Base-by-base conservation (phyloP, 768 basidiomycete species). In the Lentinula detonsa region DNA sequence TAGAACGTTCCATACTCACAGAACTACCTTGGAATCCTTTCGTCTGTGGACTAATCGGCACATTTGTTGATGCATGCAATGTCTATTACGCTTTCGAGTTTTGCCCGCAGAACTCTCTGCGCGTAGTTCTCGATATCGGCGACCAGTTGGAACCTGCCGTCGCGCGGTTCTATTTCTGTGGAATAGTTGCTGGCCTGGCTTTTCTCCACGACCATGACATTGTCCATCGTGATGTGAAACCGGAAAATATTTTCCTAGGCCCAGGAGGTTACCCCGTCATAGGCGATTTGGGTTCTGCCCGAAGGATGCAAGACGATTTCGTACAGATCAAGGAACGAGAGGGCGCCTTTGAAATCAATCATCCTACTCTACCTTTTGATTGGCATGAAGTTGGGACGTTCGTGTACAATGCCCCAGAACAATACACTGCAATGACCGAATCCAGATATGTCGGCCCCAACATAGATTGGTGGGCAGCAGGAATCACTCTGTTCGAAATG, bases 391-490 rank as follows among this genome's bases (percentile, higher is more conserved):
- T 78, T 1, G 83, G 84, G 3, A 83, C 84, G 7, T 69, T 74
- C 7, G 61, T 70, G 2, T 86, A 84, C 68, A 75, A 75, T 71
- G 76, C 83, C 5, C 84, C 85, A 0, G 85, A 87, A 65, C 57
- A 73, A 37, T 21, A 72, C 42, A 40, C 62, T n/a, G 60, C 67
- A 6, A 31, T 48, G 11, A 61, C 57, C 42, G 65, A 69, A 55
- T 42, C 63, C 9, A 31, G 53, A 18, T 48, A 60, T 18, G 63
- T 64, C n/a, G 70, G 73, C 3, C 35, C 66, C 35, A 68, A 73
- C 1, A 64, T 82, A 9, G 85, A 87, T 67, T 85, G 84, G 84
- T 86, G 81, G 77, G 72, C 83, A 21, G 72, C 72, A 28, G 85
- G 83, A 0, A 66, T 80, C 10, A 72, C 78, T 23, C 65, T 85